Evolutionary conservation across 257 asterid species (phyloP).

Genomic region (Buddleja alternifolia): DNA sequence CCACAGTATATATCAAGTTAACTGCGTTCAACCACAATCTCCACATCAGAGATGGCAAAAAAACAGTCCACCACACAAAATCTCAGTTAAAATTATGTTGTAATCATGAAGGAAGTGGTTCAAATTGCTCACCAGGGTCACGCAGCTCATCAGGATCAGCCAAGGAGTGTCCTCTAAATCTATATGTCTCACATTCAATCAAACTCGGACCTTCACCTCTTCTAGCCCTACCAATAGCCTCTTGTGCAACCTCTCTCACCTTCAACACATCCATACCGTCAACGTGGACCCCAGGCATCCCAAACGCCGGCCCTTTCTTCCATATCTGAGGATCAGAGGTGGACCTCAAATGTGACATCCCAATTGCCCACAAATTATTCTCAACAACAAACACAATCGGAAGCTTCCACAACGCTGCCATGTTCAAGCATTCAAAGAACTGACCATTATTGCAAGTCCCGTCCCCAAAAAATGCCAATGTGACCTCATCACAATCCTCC

Average conservation of each 20-base stretch:
- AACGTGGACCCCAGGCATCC: conserved; percentile 97
- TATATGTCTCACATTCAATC: conserved; percentile 94
- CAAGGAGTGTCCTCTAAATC: conserved; percentile 97
- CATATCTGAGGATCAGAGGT: conserved; percentile 95
- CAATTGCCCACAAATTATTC: conserved; percentile 99
- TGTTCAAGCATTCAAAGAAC: conserved; percentile 97
- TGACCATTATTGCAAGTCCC: conserved; percentile 97
- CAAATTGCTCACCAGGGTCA: conserved; percentile 78
- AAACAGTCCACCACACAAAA: too few relatives aligned
- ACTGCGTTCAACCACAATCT: too few relatives aligned
- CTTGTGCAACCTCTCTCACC: conserved; percentile 95
- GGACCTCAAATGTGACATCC: conserved; percentile 97
- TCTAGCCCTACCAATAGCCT: conserved; percentile 89
- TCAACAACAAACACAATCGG: conserved; percentile 94
- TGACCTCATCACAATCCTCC: conserved; percentile 90
- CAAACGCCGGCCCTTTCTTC: conserved; percentile 99
- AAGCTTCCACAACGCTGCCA: conserved; percentile 97
- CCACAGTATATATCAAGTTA: too few relatives aligned
- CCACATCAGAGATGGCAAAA: too few relatives aligned
- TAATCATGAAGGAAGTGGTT: background rate
- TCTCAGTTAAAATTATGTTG: background rate
- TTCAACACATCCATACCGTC: conserved; percentile 99
- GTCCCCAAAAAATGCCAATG: conserved; percentile 90
- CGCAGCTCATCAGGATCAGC: conserved; percentile 99
- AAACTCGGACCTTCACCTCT: conserved; percentile 96